Evolutionary conservation across 1,284 basidiomycete species (phyloP), one percentile per base, ranked within the genome.

Genomic region (Ceratobasidium sp.): DNA sequence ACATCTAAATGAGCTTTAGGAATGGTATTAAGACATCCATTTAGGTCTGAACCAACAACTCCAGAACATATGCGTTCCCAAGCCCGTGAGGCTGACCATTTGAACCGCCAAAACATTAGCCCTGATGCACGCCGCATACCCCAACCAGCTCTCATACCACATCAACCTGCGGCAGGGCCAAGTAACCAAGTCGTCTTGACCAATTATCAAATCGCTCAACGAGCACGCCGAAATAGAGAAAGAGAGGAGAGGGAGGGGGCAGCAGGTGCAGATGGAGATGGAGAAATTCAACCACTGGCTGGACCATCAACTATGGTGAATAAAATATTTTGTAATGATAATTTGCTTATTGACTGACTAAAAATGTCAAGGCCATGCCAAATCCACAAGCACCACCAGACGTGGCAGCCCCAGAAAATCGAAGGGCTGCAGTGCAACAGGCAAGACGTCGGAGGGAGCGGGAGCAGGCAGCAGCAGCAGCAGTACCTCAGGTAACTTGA

Each of bases 1-100:
- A 21, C 10, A 21, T 46, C 45, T 14, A 21, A 21, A 18, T 46
- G 45, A 21, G 4, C 23, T 28, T 28, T 3, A 57, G 2, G 16
- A 26, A 8, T n/a, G n/a, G 16, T 32, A 32, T 1, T 34, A 30
- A 32, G 34, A 57, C 1, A 5, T 2, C 28, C 28, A 30, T 9
- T 30, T 60, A 60, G 58, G 58, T 60, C 41, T 43, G 58, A 16
- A 45, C 58, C 58, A 26, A 60, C 58, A 12, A 60, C 58, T 16
- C 58, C 58, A 2, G 58, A 60, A 43, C 30, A 41, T 28, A 45
- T 2, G 16, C 1, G 39, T 2, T 21, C 58, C 6, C 36, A 60
- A 43, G 23, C 41, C 23, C 23, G 41, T 4, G 39, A 60, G 3
- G 41, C 36, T 9, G 58, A 60, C 23, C 21, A 30, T 14, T 0